Conservation (phyloP, 257 asterid species). For the Solanum raphanifolium region DNA sequence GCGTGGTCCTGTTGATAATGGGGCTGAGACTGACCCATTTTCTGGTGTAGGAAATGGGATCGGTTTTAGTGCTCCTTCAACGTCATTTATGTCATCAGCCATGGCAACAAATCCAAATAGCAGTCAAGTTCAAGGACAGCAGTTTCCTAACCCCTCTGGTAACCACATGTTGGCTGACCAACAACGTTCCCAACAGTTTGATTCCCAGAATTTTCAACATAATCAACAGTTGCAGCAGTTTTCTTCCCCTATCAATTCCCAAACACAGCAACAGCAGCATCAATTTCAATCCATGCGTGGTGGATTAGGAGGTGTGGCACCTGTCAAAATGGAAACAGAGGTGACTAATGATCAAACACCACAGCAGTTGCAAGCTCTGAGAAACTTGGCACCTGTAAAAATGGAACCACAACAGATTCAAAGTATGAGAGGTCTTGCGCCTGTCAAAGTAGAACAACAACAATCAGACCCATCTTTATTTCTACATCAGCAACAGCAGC, state of each 20-base stretch:
- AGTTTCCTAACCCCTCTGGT: slow-evolving; percentile 41
- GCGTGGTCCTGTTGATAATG: slow-evolving; percentile 41
- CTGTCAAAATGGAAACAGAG: slow-evolving; percentile 70
- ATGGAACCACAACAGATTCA: slow-evolving; percentile 67
- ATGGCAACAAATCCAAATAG: slow-evolving; percentile 32
- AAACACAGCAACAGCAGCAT: slow-evolving; percentile 55
- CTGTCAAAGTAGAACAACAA: slow-evolving; percentile 72
- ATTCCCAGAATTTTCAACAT: slow-evolving; percentile 43
- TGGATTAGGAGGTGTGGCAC: slow-evolving; percentile 51
- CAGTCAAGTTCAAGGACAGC: slow-evolving; percentile 66
- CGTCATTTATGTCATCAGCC: slow-evolving; percentile 37
- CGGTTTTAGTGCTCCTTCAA: slow-evolving; percentile 47
- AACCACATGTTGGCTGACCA: slow-evolving; percentile 56
- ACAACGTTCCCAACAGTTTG: slow-evolving; percentile 55
- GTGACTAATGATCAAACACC: slow-evolving; percentile 45
- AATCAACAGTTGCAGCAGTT: slow-evolving; percentile 71
- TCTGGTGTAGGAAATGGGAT: slow-evolving; percentile 48
- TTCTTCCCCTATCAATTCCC: slow-evolving; percentile 46
- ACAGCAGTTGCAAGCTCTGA: slow-evolving; percentile 54
- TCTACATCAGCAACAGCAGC: slow-evolving; percentile 54
- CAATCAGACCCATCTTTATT: slow-evolving; percentile 63
- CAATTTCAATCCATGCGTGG: slow-evolving; percentile 58
- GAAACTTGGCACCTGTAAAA: slow-evolving; percentile 52
- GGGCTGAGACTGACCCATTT: slow-evolving; percentile 55
- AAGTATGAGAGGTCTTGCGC: slow-evolving; percentile 46